Conservation (phyloP, 2,329 filamentous ascomycete genomes). For the Stachybotrys chartarum region DNA sequence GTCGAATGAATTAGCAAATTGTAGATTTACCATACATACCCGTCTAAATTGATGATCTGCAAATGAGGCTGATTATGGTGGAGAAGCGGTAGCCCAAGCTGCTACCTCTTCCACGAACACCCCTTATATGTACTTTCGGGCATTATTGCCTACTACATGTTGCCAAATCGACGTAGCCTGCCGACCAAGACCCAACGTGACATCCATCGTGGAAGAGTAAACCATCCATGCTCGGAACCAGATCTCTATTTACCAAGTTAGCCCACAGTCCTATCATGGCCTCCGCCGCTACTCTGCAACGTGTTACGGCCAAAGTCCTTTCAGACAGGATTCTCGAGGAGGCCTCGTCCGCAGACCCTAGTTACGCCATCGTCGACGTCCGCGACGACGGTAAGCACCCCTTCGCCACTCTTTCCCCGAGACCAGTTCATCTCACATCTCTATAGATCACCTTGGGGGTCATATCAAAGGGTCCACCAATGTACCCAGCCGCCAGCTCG, state of each 20-base stretch:
- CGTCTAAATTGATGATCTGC: too few relatives aligned
- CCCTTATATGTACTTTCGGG: too few relatives aligned
- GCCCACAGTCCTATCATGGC: conserved; percentile 27
- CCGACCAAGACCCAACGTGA: neutral
- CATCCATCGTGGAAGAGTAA: too few relatives aligned
- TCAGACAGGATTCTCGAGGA: conserved; percentile 54
- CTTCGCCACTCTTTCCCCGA: neutral
- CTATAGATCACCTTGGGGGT: conserved; percentile 76
- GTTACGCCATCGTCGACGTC: conserved; percentile 77
- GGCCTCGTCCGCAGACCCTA: conserved; percentile 28
- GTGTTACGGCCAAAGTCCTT: conserved; percentile 63
- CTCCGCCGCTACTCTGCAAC: conserved; percentile 55
- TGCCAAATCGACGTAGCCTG: neutral
- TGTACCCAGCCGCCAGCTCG: conserved; percentile 65
- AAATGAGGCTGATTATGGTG: too few relatives aligned
- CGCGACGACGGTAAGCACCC: conserved; percentile 62
- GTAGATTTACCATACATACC: too few relatives aligned
- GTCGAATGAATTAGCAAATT: too few relatives aligned
- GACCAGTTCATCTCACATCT: neutral
- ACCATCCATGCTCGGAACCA: neutral
- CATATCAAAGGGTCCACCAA: conserved; percentile 76
- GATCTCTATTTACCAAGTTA: neutral
- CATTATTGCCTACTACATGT: too few relatives aligned
- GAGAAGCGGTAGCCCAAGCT: too few relatives aligned
- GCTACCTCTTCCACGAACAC: too few relatives aligned